A percentile compares a stretch with the other conserved stretches of the same genome.
Conservation (phyloP, 139 green algal genomes). For the Pleodorina starrii region DNA sequence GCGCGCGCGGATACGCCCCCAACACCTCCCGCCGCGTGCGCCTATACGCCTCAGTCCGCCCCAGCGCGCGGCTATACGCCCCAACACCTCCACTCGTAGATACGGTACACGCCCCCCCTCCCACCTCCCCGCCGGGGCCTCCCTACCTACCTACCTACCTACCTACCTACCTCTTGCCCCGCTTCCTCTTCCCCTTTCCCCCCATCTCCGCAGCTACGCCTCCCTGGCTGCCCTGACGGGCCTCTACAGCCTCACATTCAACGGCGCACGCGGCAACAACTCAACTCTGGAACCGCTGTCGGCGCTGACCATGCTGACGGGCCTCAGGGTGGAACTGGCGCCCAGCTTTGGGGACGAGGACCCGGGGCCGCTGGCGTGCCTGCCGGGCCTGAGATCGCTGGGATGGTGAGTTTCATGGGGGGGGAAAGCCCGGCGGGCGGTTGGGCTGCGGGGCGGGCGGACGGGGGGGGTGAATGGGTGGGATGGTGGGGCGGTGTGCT, state of each 20-base stretch:
- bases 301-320: slow-evolving; percentile 8
- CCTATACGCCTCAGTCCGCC: too few relatives aligned
- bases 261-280: not conserved
- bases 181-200: too few relatives aligned
- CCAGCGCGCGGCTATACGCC: too few relatives aligned
- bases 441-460: not conserved
- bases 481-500: not conserved
- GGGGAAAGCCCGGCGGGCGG: not conserved
- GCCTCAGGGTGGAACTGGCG: slow-evolving; percentile 18
- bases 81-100: too few relatives aligned
- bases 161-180: too few relatives aligned
- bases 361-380: slow-evolving; percentile 15
- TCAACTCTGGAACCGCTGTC: not conserved
- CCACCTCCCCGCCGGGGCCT: too few relatives aligned
- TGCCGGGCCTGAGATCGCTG: slow-evolving; percentile 9
- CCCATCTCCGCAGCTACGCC: slow-evolving; percentile 13
- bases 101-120: too few relatives aligned
- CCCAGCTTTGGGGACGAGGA: not conserved
- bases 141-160: too few relatives aligned
- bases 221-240: not conserved
- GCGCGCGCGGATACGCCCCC: too few relatives aligned
- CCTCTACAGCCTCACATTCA: not conserved
- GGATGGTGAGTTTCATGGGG: slow-evolving; percentile 37
- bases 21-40: too few relatives aligned
- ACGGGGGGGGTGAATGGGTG: not conserved